These are phyloP conservation scores for Stachybotrys chlorohalonatus DNA, from an alignment of 2,329 filamentous ascomycete species.

Conservation along the genomic window DNA sequence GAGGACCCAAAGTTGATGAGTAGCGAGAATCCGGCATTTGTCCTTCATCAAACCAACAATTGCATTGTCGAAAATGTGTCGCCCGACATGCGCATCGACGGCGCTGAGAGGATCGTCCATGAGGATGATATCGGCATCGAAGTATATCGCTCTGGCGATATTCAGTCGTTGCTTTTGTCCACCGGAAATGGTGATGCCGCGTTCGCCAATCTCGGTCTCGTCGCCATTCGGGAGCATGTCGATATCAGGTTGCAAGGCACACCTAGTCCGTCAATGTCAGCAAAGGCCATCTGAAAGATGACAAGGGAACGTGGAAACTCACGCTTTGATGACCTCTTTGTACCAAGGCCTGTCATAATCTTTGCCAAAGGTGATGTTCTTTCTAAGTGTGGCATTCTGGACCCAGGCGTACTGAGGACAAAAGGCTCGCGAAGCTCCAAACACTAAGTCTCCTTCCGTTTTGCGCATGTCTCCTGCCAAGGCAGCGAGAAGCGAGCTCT, in stretches of 20 bases:
- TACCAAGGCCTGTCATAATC: constrained; percentile 71
- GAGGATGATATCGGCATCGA: constrained; percentile 56
- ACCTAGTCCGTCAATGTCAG: constrained; percentile 32
- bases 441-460: constrained; percentile 61
- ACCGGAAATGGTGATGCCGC: constrained; percentile 90
- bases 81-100: constrained; percentile 61
- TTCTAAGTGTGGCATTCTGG: constrained; percentile 76
- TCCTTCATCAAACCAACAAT: constrained; percentile 81
- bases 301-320: constrained; percentile 21
- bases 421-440: constrained; percentile 77
- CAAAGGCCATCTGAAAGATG: not conserved
- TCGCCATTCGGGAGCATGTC: constrained; percentile 92
- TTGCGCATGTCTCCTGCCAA: constrained; percentile 91
- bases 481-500: constrained; percentile 80
- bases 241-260: constrained; percentile 74
- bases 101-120: constrained; percentile 63
- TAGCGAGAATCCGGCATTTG: constrained; percentile 86
- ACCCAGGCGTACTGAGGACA: constrained; percentile 98
- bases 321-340: constrained; percentile 68
- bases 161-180: constrained; percentile 94
- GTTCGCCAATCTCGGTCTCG: constrained; percentile 85
- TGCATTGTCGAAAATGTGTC: constrained; percentile 84
- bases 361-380: constrained; percentile 90
- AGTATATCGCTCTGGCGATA: constrained; percentile 75
- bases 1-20: constrained; percentile 90